phyloP scores from a whole-genome alignment of 1,139 yeast species.

The Yamadazyma sp. region DNA sequence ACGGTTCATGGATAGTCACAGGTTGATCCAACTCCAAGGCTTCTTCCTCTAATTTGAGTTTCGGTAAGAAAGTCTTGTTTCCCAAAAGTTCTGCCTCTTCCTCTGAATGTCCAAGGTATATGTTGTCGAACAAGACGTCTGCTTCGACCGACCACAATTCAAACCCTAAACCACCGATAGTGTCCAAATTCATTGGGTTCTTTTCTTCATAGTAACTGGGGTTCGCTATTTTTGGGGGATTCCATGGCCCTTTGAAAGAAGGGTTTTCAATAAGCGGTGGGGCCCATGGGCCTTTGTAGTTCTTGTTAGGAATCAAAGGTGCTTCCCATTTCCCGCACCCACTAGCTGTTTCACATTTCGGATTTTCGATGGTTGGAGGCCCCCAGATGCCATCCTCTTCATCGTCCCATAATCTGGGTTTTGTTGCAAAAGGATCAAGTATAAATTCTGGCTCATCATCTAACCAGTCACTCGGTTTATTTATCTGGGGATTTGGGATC shows the following conservation, averaged over 20 bases:
- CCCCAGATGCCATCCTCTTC: slow-evolving; percentile 85
- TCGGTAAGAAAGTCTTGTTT: slow-evolving; percentile 67
- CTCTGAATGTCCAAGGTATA: slow-evolving; percentile 80
- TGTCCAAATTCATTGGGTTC: slow-evolving; percentile 60
- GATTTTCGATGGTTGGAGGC: slow-evolving; percentile 69
- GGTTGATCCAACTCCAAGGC: slow-evolving; percentile 39
- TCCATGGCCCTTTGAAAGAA: slow-evolving; percentile 75
- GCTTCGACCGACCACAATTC: slow-evolving; percentile 89
- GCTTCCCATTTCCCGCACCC: slow-evolving; percentile 76
- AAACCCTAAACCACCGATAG: slow-evolving; percentile 81
- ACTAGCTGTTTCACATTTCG: slow-evolving; percentile 66
- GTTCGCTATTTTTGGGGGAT: slow-evolving; percentile 64
- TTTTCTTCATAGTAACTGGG: slow-evolving; percentile 66
- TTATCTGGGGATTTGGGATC: slow-evolving; percentile 66
- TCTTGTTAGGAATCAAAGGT: slow-evolving; percentile 65
- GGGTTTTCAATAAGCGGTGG: slow-evolving; percentile 73
- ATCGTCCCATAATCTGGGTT: slow-evolving; percentile 82
- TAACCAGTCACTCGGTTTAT: slow-evolving; percentile 78
- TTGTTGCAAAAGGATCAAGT: slow-evolving; percentile 61
- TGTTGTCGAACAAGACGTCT: slow-evolving; percentile 74
- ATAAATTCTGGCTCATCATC: slow-evolving; percentile 60
- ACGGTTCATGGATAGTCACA: slow-evolving; percentile 35
- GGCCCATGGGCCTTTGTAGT: slow-evolving; percentile 75
- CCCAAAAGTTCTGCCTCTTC: slow-evolving; percentile 83
- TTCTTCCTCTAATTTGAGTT: slow-evolving; percentile 54